Base-by-base conservation (phyloP, 306 rosid genomes). In the Rosa persica region DNA sequence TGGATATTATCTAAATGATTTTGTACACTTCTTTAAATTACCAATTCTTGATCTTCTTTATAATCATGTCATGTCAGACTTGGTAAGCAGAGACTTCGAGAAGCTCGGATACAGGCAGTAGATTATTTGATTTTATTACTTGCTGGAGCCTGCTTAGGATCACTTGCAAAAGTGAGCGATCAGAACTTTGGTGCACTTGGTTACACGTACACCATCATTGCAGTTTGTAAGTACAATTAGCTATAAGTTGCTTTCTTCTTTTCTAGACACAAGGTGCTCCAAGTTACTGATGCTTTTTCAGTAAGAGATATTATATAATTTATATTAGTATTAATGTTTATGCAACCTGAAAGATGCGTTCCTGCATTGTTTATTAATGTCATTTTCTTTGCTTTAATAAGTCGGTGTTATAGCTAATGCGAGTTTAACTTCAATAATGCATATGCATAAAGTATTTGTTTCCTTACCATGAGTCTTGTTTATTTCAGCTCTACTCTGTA, bases 101-200 rank as follows among this genome's bases (percentile, higher is more conserved):
- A 95, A 86, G 91, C 98, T 67, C 88, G 86, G 80, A 88, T 87
- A 48, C 94, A 91, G 80, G 93, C 95, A 55, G 89, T 93, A 58
- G 98, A 95, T 87, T 95, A 95, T 83, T 82, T 95, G 76, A 95
- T 93, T 82, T 83, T 95, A 78, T 87, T 95, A 64, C 97, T 95
- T 54, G 99, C 97, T 38, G 99, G 98, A 82, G 99, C 97, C 67
- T 91, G 98, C 90, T 88, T 93, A 86, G 99, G 99, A 86, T 86
- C 91, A 23, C 87, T 93, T 75, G 78, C 96, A 15, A 87, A 89
- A 74, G 49, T 81, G 25, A 85, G 85, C 71, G 98, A 95, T 78
- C 88, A 89, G 83, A 81, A 85, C 5, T 89, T 95, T 80, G 99
- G 97, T 23, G 94, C 91, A 72, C 61, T 73, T 72, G 96, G 92